Percentiles rank a stretch among this genome's conserved stretches.
Conservation (phyloP, 768 basidiomycete species). For the Boletus fagicola region DNA sequence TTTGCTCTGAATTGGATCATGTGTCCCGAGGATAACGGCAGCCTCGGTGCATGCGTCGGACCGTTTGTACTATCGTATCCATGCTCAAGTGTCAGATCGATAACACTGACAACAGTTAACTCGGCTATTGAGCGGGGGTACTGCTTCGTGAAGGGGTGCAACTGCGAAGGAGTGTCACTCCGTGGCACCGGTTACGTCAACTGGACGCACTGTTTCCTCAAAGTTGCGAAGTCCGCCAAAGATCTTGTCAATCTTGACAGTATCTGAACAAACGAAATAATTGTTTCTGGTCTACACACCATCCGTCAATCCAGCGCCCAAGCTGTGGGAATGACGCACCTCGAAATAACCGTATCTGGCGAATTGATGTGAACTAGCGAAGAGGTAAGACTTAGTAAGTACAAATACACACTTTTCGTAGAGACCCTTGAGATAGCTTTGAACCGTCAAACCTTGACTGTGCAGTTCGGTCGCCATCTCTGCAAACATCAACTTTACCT, state of each 20-base stretch:
- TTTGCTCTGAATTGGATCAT: conserved; percentile 79
- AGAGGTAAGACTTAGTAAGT: neutral
- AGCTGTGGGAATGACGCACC: conserved; percentile 35
- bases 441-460: conserved; percentile 51
- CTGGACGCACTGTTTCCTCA: conserved; percentile 36
- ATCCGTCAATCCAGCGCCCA: conserved; percentile 1
- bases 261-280: conserved; percentile 75
- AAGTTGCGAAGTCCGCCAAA: conserved; percentile 66
- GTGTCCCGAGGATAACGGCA: conserved; percentile 75
- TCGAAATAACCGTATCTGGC: conserved; percentile 76
- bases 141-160: conserved; percentile 27
- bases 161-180: conserved; percentile 11
- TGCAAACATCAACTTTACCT: conserved; percentile 58
- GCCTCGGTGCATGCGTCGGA: conserved; percentile 56
- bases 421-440: conserved; percentile 56
- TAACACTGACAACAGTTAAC: conserved; percentile 56
- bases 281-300: conserved; percentile 69
- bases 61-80: conserved; percentile 77
- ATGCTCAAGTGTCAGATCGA: conserved; percentile 62
- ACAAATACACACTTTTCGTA: conserved; percentile 50
- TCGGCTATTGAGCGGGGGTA: conserved; percentile 66
- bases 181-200: neutral
- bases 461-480: conserved; percentile 59
- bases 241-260: conserved; percentile 62
- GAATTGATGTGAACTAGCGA: conserved; percentile 1